Percentiles rank a stretch among this genome's conserved stretches.
These are phyloP conservation scores for Xylariales sp. DNA, from an alignment of 2,329 filamentous ascomycete species.

Conservation along the genomic window DNA sequence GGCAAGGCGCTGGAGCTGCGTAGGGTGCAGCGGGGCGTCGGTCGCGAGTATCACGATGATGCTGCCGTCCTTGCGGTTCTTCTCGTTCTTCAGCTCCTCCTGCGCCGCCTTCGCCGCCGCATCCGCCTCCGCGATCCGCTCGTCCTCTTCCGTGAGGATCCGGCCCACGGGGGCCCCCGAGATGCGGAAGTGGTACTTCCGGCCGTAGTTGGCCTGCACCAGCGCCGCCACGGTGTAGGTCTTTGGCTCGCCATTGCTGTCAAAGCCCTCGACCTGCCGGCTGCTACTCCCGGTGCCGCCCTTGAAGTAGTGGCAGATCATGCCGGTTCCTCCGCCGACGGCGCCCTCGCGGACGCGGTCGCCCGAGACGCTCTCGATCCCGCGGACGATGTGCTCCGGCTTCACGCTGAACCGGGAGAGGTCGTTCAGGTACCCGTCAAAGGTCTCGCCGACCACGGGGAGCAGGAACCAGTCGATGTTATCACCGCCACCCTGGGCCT, in stretches of 20 bases:
- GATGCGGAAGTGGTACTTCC: constrained; percentile 50
- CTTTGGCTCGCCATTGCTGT: constrained; percentile 27
- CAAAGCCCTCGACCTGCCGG: constrained; percentile 46
- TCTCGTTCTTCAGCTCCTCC: constrained; percentile 23
- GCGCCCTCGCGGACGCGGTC: constrained; percentile 57
- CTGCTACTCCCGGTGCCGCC: constrained; percentile 62
- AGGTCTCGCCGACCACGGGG: constrained; percentile 60
- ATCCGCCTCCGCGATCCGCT: constrained; percentile 17
- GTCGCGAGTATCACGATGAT: constrained; percentile 59
- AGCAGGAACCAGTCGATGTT: constrained; percentile 49
- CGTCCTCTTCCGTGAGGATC: constrained; percentile 42
- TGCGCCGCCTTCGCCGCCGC: constrained; percentile 22
- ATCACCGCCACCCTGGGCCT: constrained; percentile 34
- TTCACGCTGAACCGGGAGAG: constrained; percentile 50
- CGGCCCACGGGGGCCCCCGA: constrained; percentile 58
- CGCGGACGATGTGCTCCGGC: constrained; percentile 46
- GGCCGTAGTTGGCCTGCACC: constrained; percentile 63
- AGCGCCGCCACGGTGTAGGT: constrained; percentile 57
- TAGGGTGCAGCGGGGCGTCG: constrained; percentile 54
- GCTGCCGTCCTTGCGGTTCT: constrained; percentile 55
- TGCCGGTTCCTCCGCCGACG: constrained; percentile 63
- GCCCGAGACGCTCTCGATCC: constrained; percentile 45
- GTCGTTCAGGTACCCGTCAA: constrained; percentile 58
- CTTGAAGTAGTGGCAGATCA: constrained; percentile 63
- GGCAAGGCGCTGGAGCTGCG: constrained; percentile 53